Evolutionary conservation across 495 filamentous ascomycete genomes (phyloP).

Genomic region (Aspergillus funiculosus): DNA sequence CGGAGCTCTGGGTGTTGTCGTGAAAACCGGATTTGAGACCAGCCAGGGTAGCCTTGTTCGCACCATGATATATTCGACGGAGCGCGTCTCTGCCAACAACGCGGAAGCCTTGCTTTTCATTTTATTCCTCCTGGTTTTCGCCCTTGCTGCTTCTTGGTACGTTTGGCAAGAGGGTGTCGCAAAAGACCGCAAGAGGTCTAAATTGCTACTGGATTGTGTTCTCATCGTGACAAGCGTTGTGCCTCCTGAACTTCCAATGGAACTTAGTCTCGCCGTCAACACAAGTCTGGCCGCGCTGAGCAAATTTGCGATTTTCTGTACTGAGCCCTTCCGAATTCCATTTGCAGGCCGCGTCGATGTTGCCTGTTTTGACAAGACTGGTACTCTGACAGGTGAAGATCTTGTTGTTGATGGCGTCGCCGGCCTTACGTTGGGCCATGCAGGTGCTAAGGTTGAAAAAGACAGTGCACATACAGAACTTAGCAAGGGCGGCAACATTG

Average conservation of each 20-base stretch:
- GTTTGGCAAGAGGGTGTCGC: conserved; percentile 95
- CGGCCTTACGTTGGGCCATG: conserved; percentile 67
- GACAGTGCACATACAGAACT: conserved; percentile 75
- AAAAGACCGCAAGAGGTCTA: conserved; percentile 91
- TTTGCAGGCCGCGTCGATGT: conserved; percentile 94
- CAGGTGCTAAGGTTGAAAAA: conserved; percentile 61
- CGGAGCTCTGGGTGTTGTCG: conserved; percentile 87
- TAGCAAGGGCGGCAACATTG: conserved; percentile 56
- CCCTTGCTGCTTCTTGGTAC: conserved; percentile 98
- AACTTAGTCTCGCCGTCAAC: conserved; percentile 94
- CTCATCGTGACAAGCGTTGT: conserved; percentile 97
- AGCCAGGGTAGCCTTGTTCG: conserved; percentile 95
- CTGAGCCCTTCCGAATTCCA: conserved; percentile 98
- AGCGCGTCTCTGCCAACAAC: conserved; percentile 97
- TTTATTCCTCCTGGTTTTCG: conserved; percentile 91
- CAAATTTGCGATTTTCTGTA: conserved; percentile 96
- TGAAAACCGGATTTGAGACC: conserved; percentile 98
- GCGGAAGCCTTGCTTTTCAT: conserved; percentile 93
- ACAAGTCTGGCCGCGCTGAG: conserved; percentile 95
- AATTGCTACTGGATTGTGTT: conserved; percentile 94
- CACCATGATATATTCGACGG: conserved; percentile 99
- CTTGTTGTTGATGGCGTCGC: conserved; percentile 96
- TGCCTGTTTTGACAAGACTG: conserved; percentile 98
- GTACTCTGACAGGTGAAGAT: conserved; percentile 94
- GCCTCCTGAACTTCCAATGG: conserved; percentile 96